Evolutionary conservation across 1,139 yeast genomes (phyloP).

Genomic region (Meyerozyma athensensis): DNA sequence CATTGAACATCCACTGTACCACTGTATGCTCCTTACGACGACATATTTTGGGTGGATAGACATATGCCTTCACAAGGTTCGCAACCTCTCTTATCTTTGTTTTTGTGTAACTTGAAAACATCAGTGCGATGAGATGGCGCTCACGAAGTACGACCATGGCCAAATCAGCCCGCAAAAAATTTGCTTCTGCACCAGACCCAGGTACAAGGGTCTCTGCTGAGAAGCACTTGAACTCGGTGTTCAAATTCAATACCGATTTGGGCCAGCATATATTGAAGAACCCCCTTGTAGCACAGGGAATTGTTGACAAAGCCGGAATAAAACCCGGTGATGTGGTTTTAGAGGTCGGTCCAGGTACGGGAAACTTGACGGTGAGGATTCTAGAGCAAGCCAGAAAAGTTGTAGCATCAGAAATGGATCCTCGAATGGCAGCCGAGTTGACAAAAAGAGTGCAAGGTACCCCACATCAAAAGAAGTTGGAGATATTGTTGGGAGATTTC

Average conservation of each 20-base stretch:
- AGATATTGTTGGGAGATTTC: conserved; percentile 89
- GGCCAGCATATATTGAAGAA: conserved; percentile 97
- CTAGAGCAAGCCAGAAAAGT: conserved; percentile 89
- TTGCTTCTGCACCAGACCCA: conserved; percentile 36
- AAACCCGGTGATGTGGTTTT: conserved; percentile 89
- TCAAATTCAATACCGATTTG: conserved; percentile 91
- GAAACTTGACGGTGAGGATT: conserved; percentile 90
- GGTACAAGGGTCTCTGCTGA: conserved; percentile 58
- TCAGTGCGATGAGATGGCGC: conserved; percentile 2
- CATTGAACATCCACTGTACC: too few relatives aligned
- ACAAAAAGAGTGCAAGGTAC: conserved; percentile 97
- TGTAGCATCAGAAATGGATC: conserved; percentile 96
- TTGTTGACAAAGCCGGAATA: conserved; percentile 92
- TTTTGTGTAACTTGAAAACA: conserved; percentile 3
- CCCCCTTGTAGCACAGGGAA: conserved; percentile 96
- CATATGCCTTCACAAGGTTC: too few relatives aligned
- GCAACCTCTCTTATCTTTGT: not conserved
- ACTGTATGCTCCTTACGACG: too few relatives aligned
- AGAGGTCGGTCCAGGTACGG: conserved; percentile 99
- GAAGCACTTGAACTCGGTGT: conserved; percentile 73
- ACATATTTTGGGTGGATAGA: too few relatives aligned
- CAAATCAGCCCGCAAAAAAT: conserved; percentile 52
- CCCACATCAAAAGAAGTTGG: conserved; percentile 85
- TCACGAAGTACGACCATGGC: conserved; percentile 32
- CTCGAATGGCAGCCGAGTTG: conserved; percentile 98